Conservation (phyloP, 352 stramenopile genomes). For the Lagenidium sp. region DNA sequence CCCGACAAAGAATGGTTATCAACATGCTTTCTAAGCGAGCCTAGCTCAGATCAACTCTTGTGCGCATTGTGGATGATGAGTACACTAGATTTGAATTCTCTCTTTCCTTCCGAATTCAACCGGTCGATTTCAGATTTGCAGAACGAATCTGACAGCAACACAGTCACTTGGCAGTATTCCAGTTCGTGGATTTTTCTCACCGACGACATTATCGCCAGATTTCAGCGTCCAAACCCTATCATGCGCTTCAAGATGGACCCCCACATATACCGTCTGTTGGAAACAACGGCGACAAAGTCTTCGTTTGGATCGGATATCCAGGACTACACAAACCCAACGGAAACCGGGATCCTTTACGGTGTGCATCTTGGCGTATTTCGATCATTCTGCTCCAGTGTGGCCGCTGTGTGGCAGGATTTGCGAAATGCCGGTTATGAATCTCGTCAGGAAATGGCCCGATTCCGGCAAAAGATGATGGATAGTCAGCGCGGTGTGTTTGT, state of each 20-base stretch:
- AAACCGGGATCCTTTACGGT: constrained; percentile 29
- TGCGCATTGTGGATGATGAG: constrained; percentile 46
- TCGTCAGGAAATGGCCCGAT: constrained; percentile 23
- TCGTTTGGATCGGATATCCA: constrained; percentile 25
- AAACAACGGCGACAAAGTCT: constrained; percentile 22
- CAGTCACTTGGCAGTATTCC: constrained; percentile 21
- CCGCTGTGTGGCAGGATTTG: constrained; percentile 28
- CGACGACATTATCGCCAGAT: constrained; percentile 48
- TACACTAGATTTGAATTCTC: constrained; percentile 47
- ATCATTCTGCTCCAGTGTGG: constrained; percentile 39
- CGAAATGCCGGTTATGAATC: no score
- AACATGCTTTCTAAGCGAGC: constrained; percentile 50
- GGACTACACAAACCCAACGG: constrained; percentile 10
- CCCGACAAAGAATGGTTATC: constrained; percentile 55
- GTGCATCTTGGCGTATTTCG: constrained; percentile 67
- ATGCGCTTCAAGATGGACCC: constrained; percentile 43
- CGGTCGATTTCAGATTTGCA: no score
- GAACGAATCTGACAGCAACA: no score
- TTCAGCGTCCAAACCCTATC: constrained; percentile 32
- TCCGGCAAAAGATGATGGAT: constrained; percentile 53
- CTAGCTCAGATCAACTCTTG: constrained; percentile 42
- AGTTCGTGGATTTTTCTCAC: constrained; percentile 67
- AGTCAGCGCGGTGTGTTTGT: constrained; percentile 47
- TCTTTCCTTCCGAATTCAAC: constrained; percentile 12
- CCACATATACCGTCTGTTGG: constrained; percentile 33